Evolutionary conservation across 139 green algal species (phyloP), one percentile per base, ranked within the genome.

Genomic region (Chlamydomonas incerta): DNA sequence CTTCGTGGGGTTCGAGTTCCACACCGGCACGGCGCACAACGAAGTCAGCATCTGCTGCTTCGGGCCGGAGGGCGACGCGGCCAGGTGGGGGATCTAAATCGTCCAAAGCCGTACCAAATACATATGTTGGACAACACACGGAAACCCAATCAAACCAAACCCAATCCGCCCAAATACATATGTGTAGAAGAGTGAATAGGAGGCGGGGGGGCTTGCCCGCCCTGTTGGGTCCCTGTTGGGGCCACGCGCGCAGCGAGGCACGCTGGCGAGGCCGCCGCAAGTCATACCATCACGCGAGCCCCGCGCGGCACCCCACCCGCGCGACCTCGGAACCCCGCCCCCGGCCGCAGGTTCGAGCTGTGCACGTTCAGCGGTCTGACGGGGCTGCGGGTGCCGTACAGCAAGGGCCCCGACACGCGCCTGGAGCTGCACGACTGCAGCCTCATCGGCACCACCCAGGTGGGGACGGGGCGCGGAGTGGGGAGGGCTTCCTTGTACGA

Each of bases 1-100:
- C 79, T 73, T 85, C 60, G 79, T 75, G 33, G 79, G 79, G 10
- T 57, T 85, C 29, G 79, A 85, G 79, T 75, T 85, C 47, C 79
- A 75, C 66, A 85, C 79, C 31, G 18, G 47, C 8, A 60, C 55
- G 31, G 47, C 50, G 11, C 65, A 85, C 47, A 58, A 75, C 63
- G 66, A 85, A 10, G 66, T 76, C 47, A 85, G 79, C 79, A 85
- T 85, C 47, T 73, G 60, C 65, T 75, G 47, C 79, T 85, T 76
- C 66, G 79, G 65, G 26, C 79, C 79, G 10, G 57, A 57, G 10
- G 55, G 37, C 2, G 21, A 31, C 11, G 13, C n/a, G 13, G 79
- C 79, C 21, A 67, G 75, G 75, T 82, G 60, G 50, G 52, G 52
- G 13, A 58, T 15, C 52, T 58, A 58, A 15, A 11, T 11, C 13